Evolutionary conservation across 306 rosid genomes (phyloP).

Genomic region (Trichosanthes cucumerina): DNA sequence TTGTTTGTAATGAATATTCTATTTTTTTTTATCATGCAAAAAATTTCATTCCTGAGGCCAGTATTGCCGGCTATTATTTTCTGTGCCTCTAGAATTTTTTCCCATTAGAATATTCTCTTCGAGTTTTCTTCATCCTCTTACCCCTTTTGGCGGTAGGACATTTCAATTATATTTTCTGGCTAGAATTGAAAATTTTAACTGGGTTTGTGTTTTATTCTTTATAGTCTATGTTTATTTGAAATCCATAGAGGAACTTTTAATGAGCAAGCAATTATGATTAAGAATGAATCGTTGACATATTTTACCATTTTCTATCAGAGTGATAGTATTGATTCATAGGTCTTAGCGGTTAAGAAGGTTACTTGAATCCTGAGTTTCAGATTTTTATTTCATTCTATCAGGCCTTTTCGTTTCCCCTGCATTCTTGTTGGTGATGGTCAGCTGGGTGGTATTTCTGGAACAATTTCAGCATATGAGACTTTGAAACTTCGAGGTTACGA

Average conservation of each 20-base stretch:
- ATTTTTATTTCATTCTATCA: slow-evolving; percentile 18
- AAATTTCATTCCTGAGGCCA: background rate
- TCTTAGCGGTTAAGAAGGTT: background rate
- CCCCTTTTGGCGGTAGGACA: background rate
- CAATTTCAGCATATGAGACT: slow-evolving; percentile 86
- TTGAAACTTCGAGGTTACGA: slow-evolving; percentile 83
- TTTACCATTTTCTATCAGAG: background rate
- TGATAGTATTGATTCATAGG: background rate
- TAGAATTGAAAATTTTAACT: background rate
- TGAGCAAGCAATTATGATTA: background rate
- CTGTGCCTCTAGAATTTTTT: background rate
- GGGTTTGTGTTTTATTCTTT: background rate
- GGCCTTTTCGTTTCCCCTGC: slow-evolving; percentile 84
- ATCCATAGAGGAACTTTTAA: background rate
- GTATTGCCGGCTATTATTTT: too few relatives aligned
- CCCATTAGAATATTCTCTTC: background rate
- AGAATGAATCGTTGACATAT: background rate
- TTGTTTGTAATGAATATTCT: background rate
- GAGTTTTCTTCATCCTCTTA: background rate
- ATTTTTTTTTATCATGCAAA: background rate
- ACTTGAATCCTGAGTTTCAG: background rate
- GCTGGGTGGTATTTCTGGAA: slow-evolving; percentile 88
- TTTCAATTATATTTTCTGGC: background rate
- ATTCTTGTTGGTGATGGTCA: slow-evolving; percentile 89
- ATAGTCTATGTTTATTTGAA: background rate